phyloP scores from a whole-genome alignment of 805 yeast species.

The Suhomyces vadensis region DNA sequence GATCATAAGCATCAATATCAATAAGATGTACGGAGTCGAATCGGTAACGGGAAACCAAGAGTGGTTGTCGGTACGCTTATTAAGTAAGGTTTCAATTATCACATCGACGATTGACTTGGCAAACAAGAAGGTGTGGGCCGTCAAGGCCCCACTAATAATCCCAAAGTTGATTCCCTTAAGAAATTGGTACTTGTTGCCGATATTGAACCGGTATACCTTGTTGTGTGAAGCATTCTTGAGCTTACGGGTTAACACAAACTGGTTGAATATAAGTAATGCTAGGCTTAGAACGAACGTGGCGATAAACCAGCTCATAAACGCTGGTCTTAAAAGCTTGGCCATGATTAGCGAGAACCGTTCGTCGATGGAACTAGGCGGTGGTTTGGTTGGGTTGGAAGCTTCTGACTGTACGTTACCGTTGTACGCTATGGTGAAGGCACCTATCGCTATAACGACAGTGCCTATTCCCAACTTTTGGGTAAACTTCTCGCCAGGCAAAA shows the following conservation, averaged over 20 bases:
- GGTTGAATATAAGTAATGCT: conserved; percentile 25
- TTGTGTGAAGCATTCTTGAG: background rate
- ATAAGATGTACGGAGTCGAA: conserved; percentile 43
- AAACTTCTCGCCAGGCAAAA: conserved; percentile 68
- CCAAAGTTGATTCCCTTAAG: conserved; percentile 67
- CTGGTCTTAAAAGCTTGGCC: conserved; percentile 35
- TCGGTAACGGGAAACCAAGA: conserved; percentile 19
- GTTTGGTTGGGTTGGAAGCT: conserved; percentile 11
- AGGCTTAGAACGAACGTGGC: conserved; percentile 33
- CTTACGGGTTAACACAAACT: conserved; percentile 7
- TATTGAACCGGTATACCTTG: conserved; percentile 8
- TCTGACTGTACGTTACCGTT: conserved; percentile 59
- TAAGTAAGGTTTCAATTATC: conserved; percentile 45
- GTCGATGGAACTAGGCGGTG: conserved; percentile 21
- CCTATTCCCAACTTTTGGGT: conserved; percentile 59
- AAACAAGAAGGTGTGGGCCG: conserved; percentile 81
- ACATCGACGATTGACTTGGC: conserved; percentile 85
- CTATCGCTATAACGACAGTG: conserved; percentile 64
- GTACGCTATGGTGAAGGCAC: conserved; percentile 77
- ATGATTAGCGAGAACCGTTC: conserved; percentile 41
- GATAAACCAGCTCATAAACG: conserved; percentile 61
- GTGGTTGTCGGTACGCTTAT: conserved; percentile 25
- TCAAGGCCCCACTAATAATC: conserved; percentile 67
- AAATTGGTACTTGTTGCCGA: conserved; percentile 26
- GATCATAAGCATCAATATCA: conserved; percentile 55